Evolutionary conservation across 2,329 filamentous ascomycete genomes (phyloP), one percentile per base, ranked within the genome.

Genomic region (Aspergillus pseudoviridinutans): DNA sequence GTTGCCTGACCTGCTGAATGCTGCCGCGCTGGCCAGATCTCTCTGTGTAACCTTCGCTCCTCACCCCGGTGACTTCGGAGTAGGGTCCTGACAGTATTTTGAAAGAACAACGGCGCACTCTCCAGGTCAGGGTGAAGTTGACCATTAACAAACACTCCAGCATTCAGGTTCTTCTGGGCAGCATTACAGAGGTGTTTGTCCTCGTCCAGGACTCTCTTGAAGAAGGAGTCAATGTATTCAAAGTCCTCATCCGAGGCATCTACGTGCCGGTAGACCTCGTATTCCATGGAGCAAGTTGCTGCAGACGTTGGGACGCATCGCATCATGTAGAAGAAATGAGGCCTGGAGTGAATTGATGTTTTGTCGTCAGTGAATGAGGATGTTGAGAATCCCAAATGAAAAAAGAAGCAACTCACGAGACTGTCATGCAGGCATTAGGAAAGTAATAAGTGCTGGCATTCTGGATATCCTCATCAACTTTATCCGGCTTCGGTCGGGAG

Each of bases 211-310:
- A 87, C 80, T 49, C 82, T 81, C 71, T 84, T 84, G 74, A 86
- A 87, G 61, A 86, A 83, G 49, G 79, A 72, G 68, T 79, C 80
- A 68, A 87, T 83, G 55, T 78, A 70, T 5, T 78, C 71, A 63
- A 87, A 87, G 57, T 85, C 80, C 29, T 82, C 81, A 28, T 86
- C 80, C 3, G 77, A 78, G 1, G 83, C 79, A 65, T 82, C 72
- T 66, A 81, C 82, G 76, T 87, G 82, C 55, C 84, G 79, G 74
- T 79, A 87, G 28, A 87, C 83, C 67, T 87, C 83, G 66, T 87
- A 86, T 61, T 79, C 78, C 77, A 87, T 86, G 41, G 75, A 76
- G 6, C 78, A 80, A 47, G 74, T 79, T 22, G 74, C 78, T 0
- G 84, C 77, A 1, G 77, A 76, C 47, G 75, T 76, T 4, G 85